Evolutionary conservation across 139 green algal genomes (phyloP).

Genomic region (Micractinium sp.): DNA sequence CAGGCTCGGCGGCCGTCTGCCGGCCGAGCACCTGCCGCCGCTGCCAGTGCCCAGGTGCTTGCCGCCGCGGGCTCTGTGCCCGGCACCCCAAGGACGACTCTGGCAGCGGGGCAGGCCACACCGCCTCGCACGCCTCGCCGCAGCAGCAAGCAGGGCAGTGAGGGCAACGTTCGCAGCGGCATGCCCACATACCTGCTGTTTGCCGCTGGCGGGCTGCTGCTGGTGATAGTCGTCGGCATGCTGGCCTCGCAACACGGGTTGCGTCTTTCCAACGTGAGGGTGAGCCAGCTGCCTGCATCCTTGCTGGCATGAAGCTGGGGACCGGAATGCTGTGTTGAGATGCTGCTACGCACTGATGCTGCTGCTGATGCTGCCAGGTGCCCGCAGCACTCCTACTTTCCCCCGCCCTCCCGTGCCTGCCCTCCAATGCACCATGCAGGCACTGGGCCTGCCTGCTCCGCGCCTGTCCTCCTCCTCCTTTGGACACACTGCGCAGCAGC

Average conservation of each 20-base stretch:
- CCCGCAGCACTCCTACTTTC: too few relatives aligned
- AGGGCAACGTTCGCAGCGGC: not conserved
- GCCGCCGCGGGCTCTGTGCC: too few relatives aligned
- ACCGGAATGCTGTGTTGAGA: too few relatives aligned
- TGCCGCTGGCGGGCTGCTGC: not conserved
- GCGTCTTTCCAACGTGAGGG: not conserved
- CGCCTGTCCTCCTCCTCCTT: conserved; percentile 5
- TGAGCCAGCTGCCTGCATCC: not conserved
- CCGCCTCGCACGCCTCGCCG: not conserved
- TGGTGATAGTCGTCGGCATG: conserved; percentile 6
- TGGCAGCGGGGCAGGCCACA: too few relatives aligned
- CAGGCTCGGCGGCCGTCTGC: too few relatives aligned
- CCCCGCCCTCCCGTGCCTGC: too few relatives aligned
- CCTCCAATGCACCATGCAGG: not conserved
- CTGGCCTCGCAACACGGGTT: not conserved
- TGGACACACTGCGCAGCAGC: not conserved
- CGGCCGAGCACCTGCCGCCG: too few relatives aligned
- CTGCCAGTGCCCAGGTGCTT: too few relatives aligned
- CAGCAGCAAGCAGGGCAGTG: not conserved
- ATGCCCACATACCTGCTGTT: not conserved
- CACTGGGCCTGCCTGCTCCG: not conserved
- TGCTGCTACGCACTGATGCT: too few relatives aligned
- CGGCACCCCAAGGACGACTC: too few relatives aligned
- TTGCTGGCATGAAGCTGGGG: not conserved
- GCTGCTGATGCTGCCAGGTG: not conserved